Base-by-base conservation (phyloP, 805 yeast genomes). In the Starmerella khaoyaiensis region DNA sequence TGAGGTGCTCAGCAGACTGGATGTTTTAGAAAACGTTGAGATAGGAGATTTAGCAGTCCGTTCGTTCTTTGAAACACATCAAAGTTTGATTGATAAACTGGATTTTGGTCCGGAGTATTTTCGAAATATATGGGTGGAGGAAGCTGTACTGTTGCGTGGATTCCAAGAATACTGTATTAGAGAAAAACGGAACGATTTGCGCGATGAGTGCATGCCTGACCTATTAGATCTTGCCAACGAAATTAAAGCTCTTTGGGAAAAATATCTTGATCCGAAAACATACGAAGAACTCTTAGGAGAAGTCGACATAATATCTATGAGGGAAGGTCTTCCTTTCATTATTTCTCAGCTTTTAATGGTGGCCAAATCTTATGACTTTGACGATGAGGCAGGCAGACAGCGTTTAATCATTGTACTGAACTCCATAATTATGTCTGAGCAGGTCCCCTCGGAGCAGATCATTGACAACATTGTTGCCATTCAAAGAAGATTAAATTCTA, bases 381-480 rank as follows among this genome's bases (percentile, higher is more conserved):
- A 83, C 49, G 96, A 90, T 61, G 94, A 86, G 56, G 70, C 79
- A 32, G 95, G 96, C 16, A 71, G 95, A 52, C 69, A 94, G 55
- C 73, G 74, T 31, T 73, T 83, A 72, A 59, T 79, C 27, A 67
- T 64, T 21, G 65, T 72, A 2, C 58, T 76, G 4, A 65, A 82
- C 15, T 39, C 44, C n/a, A 48, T 57, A 2, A 34, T 57, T 40
- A 66, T 76, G 1, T 16, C 28, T 21, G 77, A 61, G 79, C 19
- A 57, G 72, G 1, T 82, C 72, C 40, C 53, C 60, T 5, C 60
- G 75, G 21, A 66, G 74, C 19, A 67, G 68, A 26, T 33, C 10
- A 44, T 47, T 16, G 34, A 31, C 12, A 63, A 70, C 10, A 67
- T 80, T 3, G 65, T 81, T 44, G 65, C 70, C 35, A 80, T 84